phyloP scores from a whole-genome alignment of 495 filamentous ascomycete genomes.

The Sabuloglossum arenarium region DNA sequence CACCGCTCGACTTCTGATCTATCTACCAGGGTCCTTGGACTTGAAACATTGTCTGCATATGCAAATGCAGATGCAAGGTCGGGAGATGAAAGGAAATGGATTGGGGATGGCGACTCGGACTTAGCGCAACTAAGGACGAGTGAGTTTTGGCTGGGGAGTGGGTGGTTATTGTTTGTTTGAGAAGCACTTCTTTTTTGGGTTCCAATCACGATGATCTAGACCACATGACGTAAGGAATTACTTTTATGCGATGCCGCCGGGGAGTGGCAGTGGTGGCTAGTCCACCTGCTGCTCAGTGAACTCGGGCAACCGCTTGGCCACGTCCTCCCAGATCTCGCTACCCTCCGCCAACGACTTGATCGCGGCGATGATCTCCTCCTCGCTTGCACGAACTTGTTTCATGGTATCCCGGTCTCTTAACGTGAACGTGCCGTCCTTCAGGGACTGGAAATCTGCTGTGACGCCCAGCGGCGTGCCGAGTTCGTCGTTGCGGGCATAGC shows the following conservation, averaged over 20 bases:
- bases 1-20: too few relatives aligned
- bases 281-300: constrained; percentile 50
- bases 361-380: constrained; percentile 44
- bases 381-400: constrained; percentile 41
- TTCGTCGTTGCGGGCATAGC: constrained; percentile 46
- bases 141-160: too few relatives aligned
- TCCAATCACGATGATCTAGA: too few relatives aligned
- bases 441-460: constrained; percentile 49
- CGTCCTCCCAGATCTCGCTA: constrained; percentile 42
- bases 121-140: too few relatives aligned
- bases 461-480: constrained; percentile 44
- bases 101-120: too few relatives aligned
- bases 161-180: too few relatives aligned
- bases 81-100: not conserved
- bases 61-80: not conserved
- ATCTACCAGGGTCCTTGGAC: too few relatives aligned
- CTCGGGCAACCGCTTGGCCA: constrained; percentile 36
- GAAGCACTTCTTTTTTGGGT: too few relatives aligned
- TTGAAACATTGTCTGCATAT: constrained; percentile 1
- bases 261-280: too few relatives aligned
- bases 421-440: constrained; percentile 47
- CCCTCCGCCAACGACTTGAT: constrained; percentile 38
- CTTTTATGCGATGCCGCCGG: too few relatives aligned
- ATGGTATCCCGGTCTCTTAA: constrained; percentile 45
- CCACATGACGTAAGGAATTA: too few relatives aligned